Base-by-base conservation (phyloP, 176 grass and related monocot species). In the Musa troglodytarum region DNA sequence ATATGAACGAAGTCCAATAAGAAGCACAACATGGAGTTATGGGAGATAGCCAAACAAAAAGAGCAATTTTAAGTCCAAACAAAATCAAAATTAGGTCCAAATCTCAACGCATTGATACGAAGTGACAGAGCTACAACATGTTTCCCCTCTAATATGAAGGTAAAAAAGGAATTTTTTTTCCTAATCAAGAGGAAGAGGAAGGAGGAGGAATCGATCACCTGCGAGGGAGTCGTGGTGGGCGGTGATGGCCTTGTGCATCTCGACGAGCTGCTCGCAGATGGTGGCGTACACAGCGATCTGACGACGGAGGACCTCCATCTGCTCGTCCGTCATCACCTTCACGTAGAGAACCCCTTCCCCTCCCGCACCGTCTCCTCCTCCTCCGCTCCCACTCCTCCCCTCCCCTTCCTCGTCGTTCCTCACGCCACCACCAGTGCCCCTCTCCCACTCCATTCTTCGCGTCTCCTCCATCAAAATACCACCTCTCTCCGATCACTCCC, bases 251-350 rank as follows among this genome's bases (percentile, higher is more conserved):
- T 90, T 88, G 83, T 96, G 92, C 92, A 96, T 96, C 69, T 96
- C 92, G 68, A 96, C 87, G 52, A 96, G 85, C 77, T 89, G 85
- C 80, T 96, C 92, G 78, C 92, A 96, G 55, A 96, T 96, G 75
- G 89, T 92, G 76, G 89, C 92, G 85, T 96, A 96, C 34, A 43
- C 34, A 43, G 34, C 34, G 34, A 43, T 43, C 34, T 43, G 34
- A 43, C 34, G 34, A 43, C 34, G 34, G 4, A 43, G 34, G 34
- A 43, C 34, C 34, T 43, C 34, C 34, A 43, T 43, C 34, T 43
- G 34, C 34, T 43, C 34, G 34, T 43, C 34, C 34, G 34, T 43
- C 34, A 43, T 43, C 53, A 96, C 92, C 86, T 89, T 92, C 74
- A 96, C 86, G 77, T 86, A 96, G 55, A 85, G 82, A n/a, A 89